Percentiles rank a stretch among this genome's conserved stretches.
Conservation (phyloP, 1,284 basidiomycete genomes). For the Sutorius eximius region DNA sequence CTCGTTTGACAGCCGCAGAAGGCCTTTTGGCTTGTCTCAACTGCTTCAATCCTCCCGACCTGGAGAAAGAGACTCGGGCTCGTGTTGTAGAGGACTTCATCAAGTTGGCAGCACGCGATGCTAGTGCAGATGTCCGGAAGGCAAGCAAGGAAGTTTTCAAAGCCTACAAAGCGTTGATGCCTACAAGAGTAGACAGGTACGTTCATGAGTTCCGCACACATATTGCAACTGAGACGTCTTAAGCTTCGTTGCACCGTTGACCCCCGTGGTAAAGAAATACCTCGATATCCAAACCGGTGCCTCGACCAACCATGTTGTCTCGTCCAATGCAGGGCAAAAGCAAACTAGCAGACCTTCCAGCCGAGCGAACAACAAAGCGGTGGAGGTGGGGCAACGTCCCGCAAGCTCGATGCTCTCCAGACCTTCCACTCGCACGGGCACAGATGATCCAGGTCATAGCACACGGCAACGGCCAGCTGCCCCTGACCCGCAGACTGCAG, state of each 20-base stretch:
- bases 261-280: conserved; percentile 77
- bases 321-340: conserved; percentile 11
- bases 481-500: not conserved
- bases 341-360: conserved; percentile 29
- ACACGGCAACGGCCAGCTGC: conserved; percentile 10
- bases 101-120: conserved; percentile 64
- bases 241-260: conserved; percentile 74
- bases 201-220: conserved; percentile 26
- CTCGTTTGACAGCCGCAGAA: conserved; percentile 66
- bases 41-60: conserved; percentile 70
- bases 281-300: conserved; percentile 55
- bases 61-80: conserved; percentile 64
- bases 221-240: conserved; percentile 5
- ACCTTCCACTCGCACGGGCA: conserved; percentile 8
- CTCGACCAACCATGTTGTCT: not conserved
- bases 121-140: conserved; percentile 75
- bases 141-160: conserved; percentile 70
- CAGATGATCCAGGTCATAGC: not conserved
- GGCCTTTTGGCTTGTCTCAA: conserved; percentile 66
- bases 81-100: conserved; percentile 72
- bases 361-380: conserved; percentile 19
- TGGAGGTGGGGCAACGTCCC: conserved; percentile 11
- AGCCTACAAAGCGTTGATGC: conserved; percentile 71
- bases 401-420: conserved; percentile 13
- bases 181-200: conserved; percentile 64